These are phyloP conservation scores for Botrytis aclada DNA, from an alignment of 2,329 filamentous ascomycete species.

Conservation along the genomic window DNA sequence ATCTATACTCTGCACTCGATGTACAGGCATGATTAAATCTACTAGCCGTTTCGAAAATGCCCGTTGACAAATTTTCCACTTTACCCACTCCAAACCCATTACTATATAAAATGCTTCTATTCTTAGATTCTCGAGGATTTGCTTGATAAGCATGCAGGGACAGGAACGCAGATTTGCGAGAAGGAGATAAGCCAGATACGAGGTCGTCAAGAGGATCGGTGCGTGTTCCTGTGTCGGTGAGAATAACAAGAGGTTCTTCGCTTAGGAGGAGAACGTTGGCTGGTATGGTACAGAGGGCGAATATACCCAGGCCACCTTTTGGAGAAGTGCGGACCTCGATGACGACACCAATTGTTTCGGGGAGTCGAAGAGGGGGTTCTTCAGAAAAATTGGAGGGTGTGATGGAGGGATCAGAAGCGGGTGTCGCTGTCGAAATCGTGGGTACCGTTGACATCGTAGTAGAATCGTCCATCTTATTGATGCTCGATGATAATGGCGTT, in stretches of 20 bases:
- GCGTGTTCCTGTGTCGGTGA: slow-evolving; percentile 25
- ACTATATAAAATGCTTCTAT: slow-evolving; percentile 28
- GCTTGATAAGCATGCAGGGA: slow-evolving; percentile 23
- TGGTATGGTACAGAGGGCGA: slow-evolving; percentile 26
- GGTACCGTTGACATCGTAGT: neutral
- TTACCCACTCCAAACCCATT: slow-evolving; percentile 31
- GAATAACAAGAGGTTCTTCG: slow-evolving; percentile 28
- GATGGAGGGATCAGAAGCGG: neutral
- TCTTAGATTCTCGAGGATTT: slow-evolving; percentile 22
- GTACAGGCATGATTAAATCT: slow-evolving; percentile 27
- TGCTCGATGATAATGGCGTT: neutral
- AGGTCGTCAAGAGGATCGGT: slow-evolving; percentile 23
- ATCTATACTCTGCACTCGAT: slow-evolving; percentile 28
- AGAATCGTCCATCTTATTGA: neutral
- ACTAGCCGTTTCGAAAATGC: slow-evolving; percentile 28
- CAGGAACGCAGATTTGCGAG: slow-evolving; percentile 19
- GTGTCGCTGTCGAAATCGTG: neutral
- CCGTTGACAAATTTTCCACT: slow-evolving; percentile 20
- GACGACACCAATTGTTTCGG: slow-evolving; percentile 28
- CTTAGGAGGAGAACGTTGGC: slow-evolving; percentile 26
- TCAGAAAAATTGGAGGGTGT: slow-evolving; percentile 2
- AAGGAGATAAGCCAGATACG: slow-evolving; percentile 24
- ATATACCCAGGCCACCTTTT: slow-evolving; percentile 29
- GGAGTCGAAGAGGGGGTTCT: slow-evolving; percentile 23
- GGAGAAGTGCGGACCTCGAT: slow-evolving; percentile 26